Evolutionary conservation across 2,329 filamentous ascomycete genomes (phyloP).

Genomic region (Hypoxylon sp.): DNA sequence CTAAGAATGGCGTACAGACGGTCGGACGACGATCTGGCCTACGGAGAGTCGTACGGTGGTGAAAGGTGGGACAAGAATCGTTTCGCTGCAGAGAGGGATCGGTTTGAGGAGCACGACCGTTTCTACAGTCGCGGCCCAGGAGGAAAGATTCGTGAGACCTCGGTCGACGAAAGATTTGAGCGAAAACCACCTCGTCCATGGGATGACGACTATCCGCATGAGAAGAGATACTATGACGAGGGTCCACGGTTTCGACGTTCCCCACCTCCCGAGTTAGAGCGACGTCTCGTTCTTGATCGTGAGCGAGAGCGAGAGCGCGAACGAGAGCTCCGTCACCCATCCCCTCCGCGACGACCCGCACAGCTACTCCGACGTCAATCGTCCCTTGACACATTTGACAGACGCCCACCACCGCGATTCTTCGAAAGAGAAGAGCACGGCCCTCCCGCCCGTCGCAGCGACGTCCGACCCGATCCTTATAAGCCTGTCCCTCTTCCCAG

Average conservation of each 20-base stretch:
- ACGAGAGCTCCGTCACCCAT: conserved; percentile 63
- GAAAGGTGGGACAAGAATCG: conserved; percentile 71
- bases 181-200: conserved; percentile 61
- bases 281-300: conserved; percentile 69
- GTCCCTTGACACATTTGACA: conserved; percentile 91
- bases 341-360: conserved; percentile 72
- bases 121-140: conserved; percentile 59
- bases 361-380: conserved; percentile 84
- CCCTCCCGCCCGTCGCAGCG: conserved; percentile 67
- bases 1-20: conserved; percentile 53
- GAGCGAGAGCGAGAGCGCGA: conserved; percentile 71
- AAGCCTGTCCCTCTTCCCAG: conserved; percentile 79
- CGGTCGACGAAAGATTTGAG: conserved; percentile 65
- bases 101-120: conserved; percentile 68
- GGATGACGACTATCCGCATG: conserved; percentile 65
- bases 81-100: conserved; percentile 67
- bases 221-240: conserved; percentile 71
- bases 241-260: conserved; percentile 59
- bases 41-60: conserved; percentile 53
- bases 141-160: conserved; percentile 61
- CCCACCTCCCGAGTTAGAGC: conserved; percentile 66
- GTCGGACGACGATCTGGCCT: conserved; percentile 57
- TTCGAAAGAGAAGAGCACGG: conserved; percentile 69
- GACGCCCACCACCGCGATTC: conserved; percentile 70
- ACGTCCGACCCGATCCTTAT: conserved; percentile 68